Evolutionary conservation across 2,329 filamentous ascomycete species (phyloP), one percentile per base, ranked within the genome.

Genomic region (Venturia pyrina): DNA sequence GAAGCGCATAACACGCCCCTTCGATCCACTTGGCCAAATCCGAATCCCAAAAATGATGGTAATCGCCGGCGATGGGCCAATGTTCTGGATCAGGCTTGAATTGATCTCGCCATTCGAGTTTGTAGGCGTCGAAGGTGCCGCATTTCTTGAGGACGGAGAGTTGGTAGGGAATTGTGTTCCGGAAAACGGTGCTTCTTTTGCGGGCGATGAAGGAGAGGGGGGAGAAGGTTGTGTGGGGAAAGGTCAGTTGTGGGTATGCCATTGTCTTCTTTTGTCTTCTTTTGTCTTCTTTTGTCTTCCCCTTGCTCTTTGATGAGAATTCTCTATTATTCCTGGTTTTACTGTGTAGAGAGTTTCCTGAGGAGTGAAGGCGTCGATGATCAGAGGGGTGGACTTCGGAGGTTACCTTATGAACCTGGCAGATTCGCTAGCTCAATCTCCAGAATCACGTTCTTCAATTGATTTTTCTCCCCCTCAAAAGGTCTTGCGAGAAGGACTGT

Each of bases 21-120:
- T 87, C 85, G 63, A 87, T 84, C 83, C 84, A 86, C 73, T 87
- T 87, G 13, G 79, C 84, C 24, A 84, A 72, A 71, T 82, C 80
- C 0, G 77, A 79, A 69, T 87, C 85, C 84, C 84, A 87, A 70
- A 87, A 87, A 0, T 85, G 73, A 68, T 85, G 82, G 32, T 28
- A 63, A 15, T 63, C 41, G 28, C 83, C 81, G 0, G 84, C 83
- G 0, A 85, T 78, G 0, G 85, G 85, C 81, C 66, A 67, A 34
- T 50, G 56, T 21, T 66, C 66, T 24, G 66, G 66, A 40, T 37
- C 28, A 13, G 66, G 63, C 15, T 66, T 41, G 32, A 44, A 66
- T 4, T n/a, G 40, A 11, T 53, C 41, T 7, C 66, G 32, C 53
- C 64, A 66, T 56, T 67, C 63, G 17, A 66, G 40, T 63, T 66